These are phyloP conservation scores for Cerioporus squamosus DNA, from an alignment of 1,284 basidiomycete species.

Conservation along the genomic window DNA sequence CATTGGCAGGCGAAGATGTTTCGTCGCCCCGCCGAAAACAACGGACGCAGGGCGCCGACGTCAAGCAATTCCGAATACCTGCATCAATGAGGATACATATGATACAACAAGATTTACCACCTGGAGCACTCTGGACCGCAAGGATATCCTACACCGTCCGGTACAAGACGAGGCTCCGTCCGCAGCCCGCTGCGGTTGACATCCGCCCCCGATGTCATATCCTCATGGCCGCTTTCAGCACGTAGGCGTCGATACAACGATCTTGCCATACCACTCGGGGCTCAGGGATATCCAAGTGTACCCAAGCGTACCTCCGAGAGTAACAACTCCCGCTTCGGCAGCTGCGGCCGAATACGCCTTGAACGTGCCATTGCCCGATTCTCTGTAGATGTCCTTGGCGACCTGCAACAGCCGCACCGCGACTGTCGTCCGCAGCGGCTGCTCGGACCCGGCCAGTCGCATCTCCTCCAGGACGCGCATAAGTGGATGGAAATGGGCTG, in stretches of 20 bases:
- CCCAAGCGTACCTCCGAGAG: conserved; percentile 47
- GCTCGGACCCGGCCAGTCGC: conserved; percentile 35
- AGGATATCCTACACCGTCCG: not conserved
- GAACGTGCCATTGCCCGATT: conserved; percentile 48
- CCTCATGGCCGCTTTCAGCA: not conserved
- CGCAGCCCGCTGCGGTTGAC: not conserved
- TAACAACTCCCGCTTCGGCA: conserved; percentile 47
- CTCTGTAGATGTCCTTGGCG: conserved; percentile 43
- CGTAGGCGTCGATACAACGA: not conserved
- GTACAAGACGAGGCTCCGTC: not conserved
- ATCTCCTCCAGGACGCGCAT: conserved; percentile 24
- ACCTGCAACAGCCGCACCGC: conserved; percentile 33
- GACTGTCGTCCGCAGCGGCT: conserved; percentile 45
- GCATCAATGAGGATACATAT: conserved; percentile 14
- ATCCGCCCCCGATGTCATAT: not conserved
- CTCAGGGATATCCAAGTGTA: conserved; percentile 52
- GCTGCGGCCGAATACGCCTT: conserved; percentile 50
- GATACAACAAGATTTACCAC: conserved; percentile 10
- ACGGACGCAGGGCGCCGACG: not conserved
- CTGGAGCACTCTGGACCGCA: not conserved
- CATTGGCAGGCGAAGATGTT: too few species aligned
- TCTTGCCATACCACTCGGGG: conserved; percentile 17
- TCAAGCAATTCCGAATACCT: not conserved
- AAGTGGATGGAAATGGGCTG: conserved; percentile 18
- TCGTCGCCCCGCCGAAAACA: not conserved